Evolutionary conservation across 2,329 filamentous ascomycete genomes (phyloP), one percentile per base, ranked within the genome.

Genomic region (Aspergillus oerlinghausenensis): DNA sequence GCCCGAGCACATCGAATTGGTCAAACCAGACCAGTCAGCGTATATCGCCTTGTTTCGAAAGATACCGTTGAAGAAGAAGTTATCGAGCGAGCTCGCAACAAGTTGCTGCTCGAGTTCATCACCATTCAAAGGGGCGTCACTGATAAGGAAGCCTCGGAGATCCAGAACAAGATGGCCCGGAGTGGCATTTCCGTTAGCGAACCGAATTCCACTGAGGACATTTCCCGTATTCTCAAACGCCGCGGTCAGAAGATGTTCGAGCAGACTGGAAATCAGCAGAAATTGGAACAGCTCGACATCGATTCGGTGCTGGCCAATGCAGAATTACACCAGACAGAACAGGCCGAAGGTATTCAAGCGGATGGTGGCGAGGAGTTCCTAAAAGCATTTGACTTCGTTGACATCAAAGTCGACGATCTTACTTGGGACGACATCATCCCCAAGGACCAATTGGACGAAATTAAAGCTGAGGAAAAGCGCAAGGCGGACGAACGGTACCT

Each of bases 231-330:
- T 57, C 83, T 99, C 69, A 97, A 97, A 78, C 92, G 93, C 76
- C 89, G 94, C 65, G 96, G 94, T n/a, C 94, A 97, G 71, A 96
- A 94, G 75, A 96, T 99, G 88, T 99, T 99, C 65, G 93, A 97
- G 75, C 93, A 97, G 73, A 94, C 90, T 10, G 90, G 91, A 57
- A 99, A 99, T 70, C 94, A 99, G 74, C 89, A 93, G 76, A 94
- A 96, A 71, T 82, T 99, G 4, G 94, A 99, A 75, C 92, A 97
- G 74, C 86, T 99, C 25, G 94, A 99, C 71, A 97, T 99, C 65
- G 95, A 99, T 70, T 91, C 92, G 8, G 94, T 99, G 42, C 84
- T 99, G 17, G 94, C 94, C 67, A 97, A 97, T 72, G 94, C 95
- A 28, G 94, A 99, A 76, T 87, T 97, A 66, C 95, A 96, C 67